These are phyloP conservation scores for Fusarium sp. DNA, from an alignment of 2,329 filamentous ascomycete species.

Conservation along the genomic window DNA sequence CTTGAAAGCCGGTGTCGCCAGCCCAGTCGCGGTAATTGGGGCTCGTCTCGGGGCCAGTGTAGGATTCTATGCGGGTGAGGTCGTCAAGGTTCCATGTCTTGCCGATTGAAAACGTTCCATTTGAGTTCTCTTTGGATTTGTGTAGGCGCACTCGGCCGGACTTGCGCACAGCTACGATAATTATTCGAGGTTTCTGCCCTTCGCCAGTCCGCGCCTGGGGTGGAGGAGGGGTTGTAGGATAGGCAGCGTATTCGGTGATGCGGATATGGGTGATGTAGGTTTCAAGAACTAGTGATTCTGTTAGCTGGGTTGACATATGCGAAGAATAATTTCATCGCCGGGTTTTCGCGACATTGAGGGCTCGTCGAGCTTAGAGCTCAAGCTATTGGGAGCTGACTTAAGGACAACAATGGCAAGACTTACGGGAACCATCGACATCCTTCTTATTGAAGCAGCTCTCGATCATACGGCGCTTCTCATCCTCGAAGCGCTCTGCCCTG, in stretches of 20 bases:
- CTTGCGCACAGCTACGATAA: conserved; percentile 92
- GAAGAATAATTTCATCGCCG: background rate
- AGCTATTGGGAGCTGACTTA: background rate
- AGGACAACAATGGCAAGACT: conserved; percentile 55
- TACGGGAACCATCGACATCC: conserved; percentile 88
- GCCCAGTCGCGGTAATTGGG: conserved; percentile 80
- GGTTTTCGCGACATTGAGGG: conserved; percentile 1
- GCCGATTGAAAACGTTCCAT: conserved; percentile 95
- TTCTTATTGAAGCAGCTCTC: conserved; percentile 94
- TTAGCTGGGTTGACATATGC: conserved; percentile 13
- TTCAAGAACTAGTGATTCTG: conserved; percentile 65
- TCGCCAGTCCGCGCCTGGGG: conserved; percentile 77
- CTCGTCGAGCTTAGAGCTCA: background rate
- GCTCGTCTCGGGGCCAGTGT: conserved; percentile 70
- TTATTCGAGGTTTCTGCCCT: conserved; percentile 88
- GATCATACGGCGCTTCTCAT: conserved; percentile 94
- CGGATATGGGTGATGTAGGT: conserved; percentile 98
- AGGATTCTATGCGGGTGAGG: conserved; percentile 85
- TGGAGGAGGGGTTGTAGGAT: conserved; percentile 87
- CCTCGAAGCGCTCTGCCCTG: conserved; percentile 88
- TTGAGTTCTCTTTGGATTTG: conserved; percentile 95
- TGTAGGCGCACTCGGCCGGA: conserved; percentile 95
- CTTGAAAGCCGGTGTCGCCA: conserved; percentile 84
- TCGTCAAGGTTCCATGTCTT: conserved; percentile 99
- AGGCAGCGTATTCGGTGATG: conserved; percentile 86